Conservation (phyloP, 495 filamentous ascomycete genomes). For the Podospora tetraspora region DNA sequence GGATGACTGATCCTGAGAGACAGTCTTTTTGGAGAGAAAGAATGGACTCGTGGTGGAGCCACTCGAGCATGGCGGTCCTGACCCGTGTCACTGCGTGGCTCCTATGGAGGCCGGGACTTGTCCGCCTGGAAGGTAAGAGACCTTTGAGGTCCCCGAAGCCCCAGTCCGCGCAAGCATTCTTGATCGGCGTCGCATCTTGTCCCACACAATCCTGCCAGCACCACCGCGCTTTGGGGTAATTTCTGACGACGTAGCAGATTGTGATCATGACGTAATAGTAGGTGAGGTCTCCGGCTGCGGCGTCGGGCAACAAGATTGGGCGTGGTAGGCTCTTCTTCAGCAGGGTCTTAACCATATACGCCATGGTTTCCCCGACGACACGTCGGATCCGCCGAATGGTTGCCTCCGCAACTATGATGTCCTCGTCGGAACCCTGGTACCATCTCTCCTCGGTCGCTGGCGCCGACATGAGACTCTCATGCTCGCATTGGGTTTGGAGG, state of each 20-base stretch:
- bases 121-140: neutral
- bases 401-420: neutral
- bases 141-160: neutral
- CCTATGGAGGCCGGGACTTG: neutral
- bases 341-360: neutral
- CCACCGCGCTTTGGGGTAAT: neutral
- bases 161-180: neutral
- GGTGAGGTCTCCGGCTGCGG: neutral
- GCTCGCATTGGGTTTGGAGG: neutral
- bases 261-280: constrained; percentile 1
- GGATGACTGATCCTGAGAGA: neutral
- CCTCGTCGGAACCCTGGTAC: neutral
- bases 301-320: neutral
- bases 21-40: neutral
- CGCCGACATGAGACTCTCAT: neutral
- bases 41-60: neutral
- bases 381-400: neutral
- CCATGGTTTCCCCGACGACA: neutral
- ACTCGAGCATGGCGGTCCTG: neutral
- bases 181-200: no score
- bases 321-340: neutral
- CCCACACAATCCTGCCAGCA: neutral
- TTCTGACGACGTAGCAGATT: neutral
- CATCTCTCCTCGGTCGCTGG: neutral
- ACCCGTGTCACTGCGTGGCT: neutral